Base-by-base conservation (phyloP, 208 protist species). In the Porcisia deanei region DNA sequence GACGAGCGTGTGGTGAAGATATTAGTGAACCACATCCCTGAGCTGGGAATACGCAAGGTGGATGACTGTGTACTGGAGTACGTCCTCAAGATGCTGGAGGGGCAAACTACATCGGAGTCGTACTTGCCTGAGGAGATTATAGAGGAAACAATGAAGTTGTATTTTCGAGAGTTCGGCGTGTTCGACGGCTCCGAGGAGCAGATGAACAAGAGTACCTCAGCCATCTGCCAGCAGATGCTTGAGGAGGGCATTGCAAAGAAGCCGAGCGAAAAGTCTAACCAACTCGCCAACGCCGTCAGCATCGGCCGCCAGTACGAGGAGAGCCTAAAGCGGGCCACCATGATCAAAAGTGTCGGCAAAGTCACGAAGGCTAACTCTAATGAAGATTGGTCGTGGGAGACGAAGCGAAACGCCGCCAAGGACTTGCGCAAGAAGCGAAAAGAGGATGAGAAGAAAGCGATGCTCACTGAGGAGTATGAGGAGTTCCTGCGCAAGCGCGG, bases 221-320 rank as follows among this genome's bases (percentile, higher is more conserved):
- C 71, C 7, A 95, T 97, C 75, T 86, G 61, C 55, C 68, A 61
- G 16, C 77, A 88, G 30, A 94, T 97, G 93, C 73, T 88, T 34
- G 59, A 72, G 61, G 71, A 84, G 34, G 87, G 87, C 53, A 73
- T 97, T 76, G 86, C 84, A 3, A 86, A 94, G 84, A 87, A 86
- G 74, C 89, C 91, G 18, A 91, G 88, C 68, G 85, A 92, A 66
- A 88, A 94, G 60, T 82, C 83, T 39, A 87, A 77, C 68, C 89
- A 88, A 45, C 89, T 97, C 37, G 75, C 85, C 20, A 97, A 85
- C 71, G 91, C 91, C 34, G 87, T 97, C 10, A 97, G 80, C 85
- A 97, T 97, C 73, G 87, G 93, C 20, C 87, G 93, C 7, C 91
- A 95, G 78, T 97, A 95, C 85, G 91, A 97, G 73, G 93, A 97